phyloP scores from a whole-genome alignment of 23 red algal species.

The Chondrus crispus region DNA sequence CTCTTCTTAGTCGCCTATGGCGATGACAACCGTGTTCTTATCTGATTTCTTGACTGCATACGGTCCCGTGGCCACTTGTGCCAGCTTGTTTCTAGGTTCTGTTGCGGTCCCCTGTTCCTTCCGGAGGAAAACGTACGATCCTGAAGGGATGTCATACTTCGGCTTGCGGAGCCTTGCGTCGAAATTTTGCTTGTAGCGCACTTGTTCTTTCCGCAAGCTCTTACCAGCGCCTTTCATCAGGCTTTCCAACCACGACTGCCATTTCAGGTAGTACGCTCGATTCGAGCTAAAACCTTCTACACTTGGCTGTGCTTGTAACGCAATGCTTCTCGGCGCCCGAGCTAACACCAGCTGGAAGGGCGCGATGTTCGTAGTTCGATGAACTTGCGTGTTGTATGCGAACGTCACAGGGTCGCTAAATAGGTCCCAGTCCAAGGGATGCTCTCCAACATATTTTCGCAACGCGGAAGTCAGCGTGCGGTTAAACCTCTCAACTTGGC shows the following conservation, averaged over 20 bases:
- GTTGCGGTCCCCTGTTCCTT: neutral
- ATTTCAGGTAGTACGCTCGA: neutral
- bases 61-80: neutral
- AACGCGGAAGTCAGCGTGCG: neutral
- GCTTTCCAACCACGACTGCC: neutral
- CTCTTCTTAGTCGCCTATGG: neutral
- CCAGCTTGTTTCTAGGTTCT: neutral
- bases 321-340: neutral
- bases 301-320: neutral
- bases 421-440: neutral
- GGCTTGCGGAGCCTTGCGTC: neutral
- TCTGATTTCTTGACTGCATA: neutral
- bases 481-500: conserved; percentile 13
- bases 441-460: neutral
- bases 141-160: neutral
- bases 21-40: neutral
- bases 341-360: neutral
- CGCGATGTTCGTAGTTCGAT: neutral
- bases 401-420: neutral
- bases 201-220: neutral
- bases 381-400: neutral
- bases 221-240: neutral
- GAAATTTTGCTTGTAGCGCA: neutral
- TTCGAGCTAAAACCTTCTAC: neutral
- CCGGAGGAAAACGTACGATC: neutral